Evolutionary conservation across 2,329 filamentous ascomycete genomes (phyloP).

Genomic region (Alternaria gansuensis): DNA sequence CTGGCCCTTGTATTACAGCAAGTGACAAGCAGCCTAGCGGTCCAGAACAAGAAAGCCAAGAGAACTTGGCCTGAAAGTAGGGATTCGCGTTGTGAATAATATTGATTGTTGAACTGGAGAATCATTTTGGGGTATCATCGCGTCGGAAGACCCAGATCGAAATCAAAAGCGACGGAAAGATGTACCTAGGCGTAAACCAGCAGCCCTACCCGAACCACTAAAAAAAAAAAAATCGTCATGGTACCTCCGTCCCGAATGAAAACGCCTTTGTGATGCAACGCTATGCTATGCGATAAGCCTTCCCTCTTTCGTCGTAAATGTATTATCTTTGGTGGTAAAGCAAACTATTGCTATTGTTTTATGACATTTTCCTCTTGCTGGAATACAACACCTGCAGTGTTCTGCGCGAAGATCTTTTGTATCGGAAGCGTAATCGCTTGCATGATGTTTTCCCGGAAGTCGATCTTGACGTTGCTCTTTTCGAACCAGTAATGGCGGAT

Average conservation of each 20-base stretch:
- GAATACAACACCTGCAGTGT: conserved; percentile 38
- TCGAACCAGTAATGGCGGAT: conserved; percentile 53
- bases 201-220: conserved; percentile 1
- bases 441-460: conserved; percentile 51
- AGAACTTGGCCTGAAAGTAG: neutral
- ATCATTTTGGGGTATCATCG: conserved; percentile 37
- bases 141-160: conserved; percentile 30
- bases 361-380: conserved; percentile 46
- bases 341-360: conserved; percentile 6
- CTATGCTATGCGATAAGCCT: conserved; percentile 27
- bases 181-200: conserved; percentile 7
- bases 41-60: neutral
- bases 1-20: neutral
- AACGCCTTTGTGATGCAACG: conserved; percentile 41
- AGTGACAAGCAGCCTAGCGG: neutral
- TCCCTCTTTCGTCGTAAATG: conserved; percentile 9
- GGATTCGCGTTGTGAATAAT: neutral
- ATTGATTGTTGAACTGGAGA: conserved; percentile 16
- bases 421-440: conserved; percentile 50
- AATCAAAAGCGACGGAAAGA: conserved; percentile 17
- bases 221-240: conserved; percentile 11
- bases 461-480: conserved; percentile 46
- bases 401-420: conserved; percentile 48
- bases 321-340: conserved; percentile 7
- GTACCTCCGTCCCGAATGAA: conserved; percentile 9